Evolutionary conservation across 176 grass and related monocot species (phyloP).

Genomic region (Carex littledalei): DNA sequence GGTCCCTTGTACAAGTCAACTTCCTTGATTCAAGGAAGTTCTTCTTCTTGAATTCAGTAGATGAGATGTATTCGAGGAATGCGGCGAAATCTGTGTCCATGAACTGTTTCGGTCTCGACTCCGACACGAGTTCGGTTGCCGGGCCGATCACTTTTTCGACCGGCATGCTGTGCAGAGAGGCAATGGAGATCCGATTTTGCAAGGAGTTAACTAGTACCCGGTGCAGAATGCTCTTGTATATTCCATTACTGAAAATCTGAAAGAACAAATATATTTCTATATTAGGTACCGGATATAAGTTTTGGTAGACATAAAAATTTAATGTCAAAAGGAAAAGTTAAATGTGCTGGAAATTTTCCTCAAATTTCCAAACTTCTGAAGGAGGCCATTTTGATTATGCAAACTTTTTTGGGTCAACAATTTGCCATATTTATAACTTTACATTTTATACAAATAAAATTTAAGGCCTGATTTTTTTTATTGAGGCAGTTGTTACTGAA

Average conservation of each 20-base stretch:
- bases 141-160: constrained; percentile 36
- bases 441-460: neutral
- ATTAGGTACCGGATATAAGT: neutral
- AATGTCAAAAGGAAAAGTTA: neutral
- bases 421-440: neutral
- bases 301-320: neutral
- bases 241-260: constrained; percentile 88
- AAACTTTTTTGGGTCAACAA: neutral
- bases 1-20: constrained; percentile 24
- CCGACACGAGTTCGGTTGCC: constrained; percentile 44
- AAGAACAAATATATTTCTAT: neutral
- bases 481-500: too few species aligned
- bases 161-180: constrained; percentile 80
- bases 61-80: constrained; percentile 72
- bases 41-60: constrained; percentile 59
- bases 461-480: neutral
- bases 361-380: neutral
- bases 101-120: constrained; percentile 34
- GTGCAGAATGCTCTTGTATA: constrained; percentile 83
- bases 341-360: neutral
- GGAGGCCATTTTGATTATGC: neutral
- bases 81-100: constrained; percentile 82
- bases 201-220: constrained; percentile 62
- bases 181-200: constrained; percentile 56
- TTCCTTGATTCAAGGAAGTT: constrained; percentile 83